Percentiles rank a stretch among this genome's conserved stretches.
Conservation (phyloP, 352 stramenopile species). For the Pythium aristosporum region DNA sequence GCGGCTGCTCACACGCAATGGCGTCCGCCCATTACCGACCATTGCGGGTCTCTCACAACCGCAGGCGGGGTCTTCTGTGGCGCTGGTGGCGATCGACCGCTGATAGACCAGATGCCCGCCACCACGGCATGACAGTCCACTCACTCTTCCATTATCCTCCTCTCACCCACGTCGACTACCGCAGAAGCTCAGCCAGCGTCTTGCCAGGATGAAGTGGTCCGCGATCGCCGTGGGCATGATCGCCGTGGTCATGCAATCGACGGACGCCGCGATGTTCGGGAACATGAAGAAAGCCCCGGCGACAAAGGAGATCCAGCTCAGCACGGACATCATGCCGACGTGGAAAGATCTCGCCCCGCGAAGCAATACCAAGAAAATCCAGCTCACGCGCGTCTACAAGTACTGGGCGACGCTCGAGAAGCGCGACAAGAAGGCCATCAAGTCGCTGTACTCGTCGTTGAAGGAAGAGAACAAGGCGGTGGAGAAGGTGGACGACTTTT, state of each 20-base stretch:
- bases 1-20: too few relatives aligned
- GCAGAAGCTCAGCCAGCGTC: too few relatives aligned
- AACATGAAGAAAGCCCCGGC: not conserved
- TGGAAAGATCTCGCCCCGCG: conserved; percentile 9
- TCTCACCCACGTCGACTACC: too few relatives aligned
- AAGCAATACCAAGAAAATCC: conserved; percentile 6
- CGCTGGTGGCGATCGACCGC: too few relatives aligned
- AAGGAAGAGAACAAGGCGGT: not conserved
- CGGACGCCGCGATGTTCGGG: too few relatives aligned
- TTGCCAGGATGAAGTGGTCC: not conserved
- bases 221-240: conserved; percentile 1
- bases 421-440: conserved; percentile 14
- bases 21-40: too few relatives aligned
- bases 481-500: conserved; percentile 11
- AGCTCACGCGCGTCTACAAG: not conserved
- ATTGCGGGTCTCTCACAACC: too few relatives aligned
- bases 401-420: conserved; percentile 6
- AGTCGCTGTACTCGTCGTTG: not conserved
- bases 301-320: conserved; percentile 12
- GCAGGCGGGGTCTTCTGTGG: too few relatives aligned
- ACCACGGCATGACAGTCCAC: too few relatives aligned
- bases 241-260: not conserved
- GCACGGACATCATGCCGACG: conserved; percentile 13
- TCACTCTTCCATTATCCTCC: too few relatives aligned
- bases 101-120: too few relatives aligned